phyloP scores from a whole-genome alignment of 352 stramenopile genomes.

The Globisporangium nodosum region DNA sequence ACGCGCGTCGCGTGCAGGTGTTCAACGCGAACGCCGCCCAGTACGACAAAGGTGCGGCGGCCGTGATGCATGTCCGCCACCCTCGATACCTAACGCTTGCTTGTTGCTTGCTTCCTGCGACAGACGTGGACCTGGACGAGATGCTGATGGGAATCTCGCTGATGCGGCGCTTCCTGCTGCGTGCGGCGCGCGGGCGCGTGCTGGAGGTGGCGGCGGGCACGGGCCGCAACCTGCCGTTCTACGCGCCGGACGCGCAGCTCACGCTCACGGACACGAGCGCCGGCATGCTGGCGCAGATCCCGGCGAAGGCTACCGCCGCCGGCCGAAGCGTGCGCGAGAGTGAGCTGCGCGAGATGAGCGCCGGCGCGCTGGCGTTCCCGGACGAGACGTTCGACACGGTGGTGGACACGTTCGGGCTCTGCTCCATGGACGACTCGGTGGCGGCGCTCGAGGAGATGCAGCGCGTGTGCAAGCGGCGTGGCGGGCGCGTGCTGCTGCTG shows the following conservation, averaged over 20 bases:
- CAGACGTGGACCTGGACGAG: constrained; percentile 77
- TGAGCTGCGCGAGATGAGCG: constrained; percentile 55
- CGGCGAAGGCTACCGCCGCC: constrained; percentile 16
- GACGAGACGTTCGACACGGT: constrained; percentile 91
- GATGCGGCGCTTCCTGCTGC: constrained; percentile 77
- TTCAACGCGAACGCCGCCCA: constrained; percentile 68
- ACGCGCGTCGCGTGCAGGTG: constrained; percentile 45
- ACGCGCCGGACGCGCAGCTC: constrained; percentile 41
- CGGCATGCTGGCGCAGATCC: constrained; percentile 69
- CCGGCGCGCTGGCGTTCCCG: constrained; percentile 51
- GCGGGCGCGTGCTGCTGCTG: constrained; percentile 88
- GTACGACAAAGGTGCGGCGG: constrained; percentile 55
- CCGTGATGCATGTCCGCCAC: neutral
- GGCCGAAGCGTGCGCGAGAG: constrained; percentile 19
- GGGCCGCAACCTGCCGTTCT: constrained; percentile 91
- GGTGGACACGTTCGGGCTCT: constrained; percentile 96
- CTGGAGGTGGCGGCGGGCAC: constrained; percentile 95
- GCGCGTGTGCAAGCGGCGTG: constrained; percentile 81
- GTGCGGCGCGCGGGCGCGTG: constrained; percentile 60
- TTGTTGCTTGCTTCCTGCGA: neutral
- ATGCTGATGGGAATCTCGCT: constrained; percentile 72
- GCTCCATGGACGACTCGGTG: constrained; percentile 93
- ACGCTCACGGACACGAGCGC: constrained; percentile 71
- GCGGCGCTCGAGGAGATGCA: constrained; percentile 89
- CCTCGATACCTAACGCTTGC: too few species aligned